Conservation (phyloP, 225 moss, liverwort and hornwort genomes). For the Rhytidiadelphus loreus region DNA sequence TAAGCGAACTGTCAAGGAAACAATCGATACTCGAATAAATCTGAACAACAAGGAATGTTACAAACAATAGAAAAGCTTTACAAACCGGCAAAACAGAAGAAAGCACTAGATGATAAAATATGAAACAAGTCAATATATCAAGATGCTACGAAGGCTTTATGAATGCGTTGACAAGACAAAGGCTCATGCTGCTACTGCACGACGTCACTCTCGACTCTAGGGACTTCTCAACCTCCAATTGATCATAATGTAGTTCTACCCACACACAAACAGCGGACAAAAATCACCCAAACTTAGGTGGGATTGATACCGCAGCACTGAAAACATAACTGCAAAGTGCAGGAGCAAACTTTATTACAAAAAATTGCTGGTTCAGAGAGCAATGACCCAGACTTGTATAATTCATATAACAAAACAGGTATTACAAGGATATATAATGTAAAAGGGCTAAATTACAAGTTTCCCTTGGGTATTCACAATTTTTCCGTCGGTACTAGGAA, state of each 20-base stretch:
- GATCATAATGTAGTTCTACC: background rate
- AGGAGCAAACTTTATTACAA: background rate
- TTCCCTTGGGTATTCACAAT: background rate
- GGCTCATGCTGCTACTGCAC: background rate
- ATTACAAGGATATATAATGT: background rate
- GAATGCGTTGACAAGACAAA: background rate
- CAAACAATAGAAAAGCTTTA: background rate
- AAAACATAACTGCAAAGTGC: background rate
- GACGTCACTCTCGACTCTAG: background rate
- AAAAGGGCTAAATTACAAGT: background rate
- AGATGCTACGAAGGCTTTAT: background rate
- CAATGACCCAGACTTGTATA: background rate
- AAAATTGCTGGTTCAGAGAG: background rate
- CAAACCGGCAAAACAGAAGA: background rate
- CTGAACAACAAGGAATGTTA: background rate
- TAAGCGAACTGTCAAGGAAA: background rate
- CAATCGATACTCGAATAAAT: background rate
- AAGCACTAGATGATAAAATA: background rate
- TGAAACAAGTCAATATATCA: background rate
- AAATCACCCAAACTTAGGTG: background rate
- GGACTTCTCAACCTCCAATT: background rate
- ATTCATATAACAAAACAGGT: background rate
- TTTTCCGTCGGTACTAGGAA: background rate
- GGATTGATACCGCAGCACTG: background rate
- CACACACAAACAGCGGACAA: background rate